phyloP scores from a whole-genome alignment of 495 filamentous ascomycete species.

The Halenospora varia region DNA sequence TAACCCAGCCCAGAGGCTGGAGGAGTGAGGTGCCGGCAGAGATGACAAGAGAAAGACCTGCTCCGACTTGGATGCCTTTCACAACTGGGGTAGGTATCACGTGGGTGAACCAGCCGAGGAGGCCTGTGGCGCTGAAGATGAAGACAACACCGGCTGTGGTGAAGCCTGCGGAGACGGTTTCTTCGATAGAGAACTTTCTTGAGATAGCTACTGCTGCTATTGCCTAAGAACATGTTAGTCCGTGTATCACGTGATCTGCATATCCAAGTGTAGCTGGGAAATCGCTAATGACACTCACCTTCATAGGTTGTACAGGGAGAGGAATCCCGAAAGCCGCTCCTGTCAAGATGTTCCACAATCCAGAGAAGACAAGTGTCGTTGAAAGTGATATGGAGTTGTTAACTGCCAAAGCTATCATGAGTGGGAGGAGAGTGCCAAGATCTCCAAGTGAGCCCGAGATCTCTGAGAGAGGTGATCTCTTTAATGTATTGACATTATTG shows the following conservation, averaged over 20 bases:
- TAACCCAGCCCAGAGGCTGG: conserved; percentile 50
- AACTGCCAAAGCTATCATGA: conserved; percentile 77
- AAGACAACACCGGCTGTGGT: conserved; percentile 69
- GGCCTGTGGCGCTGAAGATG: conserved; percentile 69
- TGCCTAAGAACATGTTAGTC: conserved; percentile 47
- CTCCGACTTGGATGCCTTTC: conserved; percentile 92
- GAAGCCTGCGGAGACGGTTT: conserved; percentile 75
- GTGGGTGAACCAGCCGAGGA: conserved; percentile 63
- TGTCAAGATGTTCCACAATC: conserved; percentile 78
- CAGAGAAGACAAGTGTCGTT: conserved; percentile 82
- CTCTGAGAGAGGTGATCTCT: conserved; percentile 61
- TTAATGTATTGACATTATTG: conserved; percentile 43
- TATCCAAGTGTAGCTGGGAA: neutral
- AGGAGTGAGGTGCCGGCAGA: conserved; percentile 65
- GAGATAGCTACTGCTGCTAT: conserved; percentile 85
- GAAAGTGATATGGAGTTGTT: conserved; percentile 73
- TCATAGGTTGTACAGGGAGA: conserved; percentile 84
- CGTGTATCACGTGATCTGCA: neutral
- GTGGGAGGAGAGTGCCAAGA: conserved; percentile 83
- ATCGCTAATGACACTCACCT: conserved; percentile 31
- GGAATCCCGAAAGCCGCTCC: conserved; percentile 82
- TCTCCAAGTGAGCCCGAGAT: conserved; percentile 89
- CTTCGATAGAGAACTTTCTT: conserved; percentile 54
- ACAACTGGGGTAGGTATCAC: conserved; percentile 79
- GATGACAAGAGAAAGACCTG: conserved; percentile 74